Base-by-base conservation (phyloP, 2,329 filamentous ascomycete genomes). In the Verticillium tricorpus region DNA sequence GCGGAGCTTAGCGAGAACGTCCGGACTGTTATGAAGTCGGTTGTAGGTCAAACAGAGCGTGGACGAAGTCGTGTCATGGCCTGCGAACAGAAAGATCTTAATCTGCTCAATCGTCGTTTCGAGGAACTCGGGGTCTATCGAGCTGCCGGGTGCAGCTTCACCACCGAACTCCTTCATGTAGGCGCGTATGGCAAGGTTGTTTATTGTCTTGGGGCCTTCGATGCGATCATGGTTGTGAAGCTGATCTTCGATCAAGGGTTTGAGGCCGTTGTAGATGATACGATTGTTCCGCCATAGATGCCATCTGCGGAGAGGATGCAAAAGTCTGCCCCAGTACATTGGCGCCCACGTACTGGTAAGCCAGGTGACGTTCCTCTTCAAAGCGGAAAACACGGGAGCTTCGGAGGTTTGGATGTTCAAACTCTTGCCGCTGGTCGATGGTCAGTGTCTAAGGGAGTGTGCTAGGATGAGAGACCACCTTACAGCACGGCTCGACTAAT, bases 401-500 rank as follows among this genome's bases (percentile, higher is more conserved):
- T 25, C 19, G n/a, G 45, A 52, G 8, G 45, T 52, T 19, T 52
- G 45, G 11, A 15, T 52, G 19, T 52, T 12, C n/a, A 52, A 8
- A 11, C 45, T 25, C 0, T 22, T 52, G 9, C 45, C 45, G 9
- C 45, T 28, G 12, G n/a, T n/a, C 19, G 19, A 12, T 5, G 11
- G 45, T 52, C 11, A 22, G 19, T 3, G 34, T 35, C 8, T 5
- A 14, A 14, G 14, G 14, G 3, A 14, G 34, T 35, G 14, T 35
- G 9, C 6, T 2, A 11, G 34, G 34, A 2, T 35, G 9, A 14
- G 40, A n/a, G 7, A 15, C 11, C 8, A 22, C 9, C 54, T 32
- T 34, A 56, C 70, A 78, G 63, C 2, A 73, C 68, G 15, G 74
- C 70, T n/a, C 73, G 69, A 17, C 68, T 67, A 56, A 78, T 80